These are phyloP conservation scores for Solanum chacoense DNA, from an alignment of 305 asterid genomes.

Conservation along the genomic window DNA sequence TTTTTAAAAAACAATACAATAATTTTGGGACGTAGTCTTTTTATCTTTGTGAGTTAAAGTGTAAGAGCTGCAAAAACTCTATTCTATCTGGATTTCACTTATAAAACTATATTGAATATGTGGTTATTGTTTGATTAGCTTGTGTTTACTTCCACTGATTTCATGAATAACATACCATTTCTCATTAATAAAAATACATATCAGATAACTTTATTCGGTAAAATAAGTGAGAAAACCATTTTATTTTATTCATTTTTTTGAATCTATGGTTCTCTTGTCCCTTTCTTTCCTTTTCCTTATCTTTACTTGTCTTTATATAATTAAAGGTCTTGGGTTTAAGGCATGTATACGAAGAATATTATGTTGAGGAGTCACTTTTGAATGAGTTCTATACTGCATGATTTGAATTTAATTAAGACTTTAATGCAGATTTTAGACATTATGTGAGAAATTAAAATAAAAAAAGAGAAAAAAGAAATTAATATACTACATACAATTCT, in stretches of 20 bases:
- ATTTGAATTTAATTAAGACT: too few species aligned
- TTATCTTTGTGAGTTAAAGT: background rate
- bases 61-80: fast-evolving
- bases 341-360: background rate
- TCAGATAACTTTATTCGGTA: fast-evolving
- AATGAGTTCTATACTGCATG: too few species aligned
- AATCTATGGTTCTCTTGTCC: background rate
- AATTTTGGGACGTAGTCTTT: too few species aligned
- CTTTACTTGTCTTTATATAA: background rate
- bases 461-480: too few species aligned
- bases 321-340: background rate
- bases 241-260: too few species aligned
- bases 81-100: fast-evolving
- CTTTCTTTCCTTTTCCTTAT: background rate
- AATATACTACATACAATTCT: background rate
- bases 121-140: background rate
- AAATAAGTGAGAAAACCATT: background rate
- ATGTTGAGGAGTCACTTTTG: background rate
- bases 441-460: too few species aligned
- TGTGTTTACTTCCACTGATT: background rate
- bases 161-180: background rate
- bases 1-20: too few species aligned
- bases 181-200: background rate
- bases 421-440: too few species aligned
- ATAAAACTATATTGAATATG: background rate